These are phyloP conservation scores for Monosporascus sp. DNA, from an alignment of 2,329 filamentous ascomycete species.

Conservation along the genomic window DNA sequence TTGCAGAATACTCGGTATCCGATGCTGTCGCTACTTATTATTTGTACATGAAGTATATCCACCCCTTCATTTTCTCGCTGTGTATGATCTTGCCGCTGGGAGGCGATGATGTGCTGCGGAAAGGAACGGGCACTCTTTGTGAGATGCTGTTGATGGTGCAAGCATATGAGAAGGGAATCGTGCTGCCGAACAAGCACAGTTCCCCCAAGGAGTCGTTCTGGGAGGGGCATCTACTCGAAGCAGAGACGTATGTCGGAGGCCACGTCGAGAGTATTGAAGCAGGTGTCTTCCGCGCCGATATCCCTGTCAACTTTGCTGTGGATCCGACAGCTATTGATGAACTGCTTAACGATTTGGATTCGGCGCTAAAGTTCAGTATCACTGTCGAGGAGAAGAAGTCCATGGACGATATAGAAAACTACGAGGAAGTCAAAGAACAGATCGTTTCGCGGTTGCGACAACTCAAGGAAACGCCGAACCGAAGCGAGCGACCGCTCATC, in stretches of 20 bases:
- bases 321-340: slow-evolving; percentile 87
- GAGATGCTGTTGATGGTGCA: slow-evolving; percentile 99
- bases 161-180: slow-evolving; percentile 85
- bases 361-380: slow-evolving; percentile 82
- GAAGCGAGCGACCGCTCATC: slow-evolving; percentile 81
- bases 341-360: slow-evolving; percentile 77
- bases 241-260: slow-evolving; percentile 95
- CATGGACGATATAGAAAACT: slow-evolving; percentile 73
- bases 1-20: slow-evolving; percentile 97
- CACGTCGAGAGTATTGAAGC: slow-evolving; percentile 99
- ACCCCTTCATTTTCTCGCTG: slow-evolving; percentile 97
- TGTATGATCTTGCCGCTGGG: slow-evolving; percentile 94
- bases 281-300: slow-evolving; percentile 92
- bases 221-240: slow-evolving; percentile 93
- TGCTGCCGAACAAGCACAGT: slow-evolving; percentile 93
- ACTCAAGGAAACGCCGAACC: slow-evolving; percentile 77
- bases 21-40: slow-evolving; percentile 99
- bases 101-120: slow-evolving; percentile 86
- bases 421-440: slow-evolving; percentile 77
- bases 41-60: slow-evolving; percentile 99
- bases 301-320: slow-evolving; percentile 90
- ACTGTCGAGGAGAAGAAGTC: slow-evolving; percentile 79
- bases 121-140: slow-evolving; percentile 96
- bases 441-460: slow-evolving; percentile 66
- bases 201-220: slow-evolving; percentile 90